These are phyloP conservation scores for Pseudogymnoascus sp. DNA, from an alignment of 2,329 filamentous ascomycete genomes.

Conservation along the genomic window DNA sequence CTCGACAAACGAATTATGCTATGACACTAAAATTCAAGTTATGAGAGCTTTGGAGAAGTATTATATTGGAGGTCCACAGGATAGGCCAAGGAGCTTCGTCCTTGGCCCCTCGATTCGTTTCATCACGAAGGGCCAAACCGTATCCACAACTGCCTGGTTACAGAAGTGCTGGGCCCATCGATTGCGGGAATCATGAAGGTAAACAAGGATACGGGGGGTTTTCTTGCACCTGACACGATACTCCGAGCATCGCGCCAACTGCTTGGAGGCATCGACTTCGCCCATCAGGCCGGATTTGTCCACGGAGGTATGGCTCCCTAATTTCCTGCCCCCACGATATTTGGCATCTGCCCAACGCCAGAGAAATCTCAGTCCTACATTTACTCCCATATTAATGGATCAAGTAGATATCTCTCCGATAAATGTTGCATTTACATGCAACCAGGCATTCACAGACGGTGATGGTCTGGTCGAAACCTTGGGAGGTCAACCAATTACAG, in stretches of 20 bases:
- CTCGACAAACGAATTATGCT: background rate
- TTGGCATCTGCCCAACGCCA: too few species aligned
- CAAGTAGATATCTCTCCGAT: background rate
- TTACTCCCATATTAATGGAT: too few species aligned
- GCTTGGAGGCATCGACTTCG: background rate
- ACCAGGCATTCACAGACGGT: background rate
- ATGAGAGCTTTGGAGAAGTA: background rate
- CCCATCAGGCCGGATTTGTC: background rate
- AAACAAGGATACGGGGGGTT: background rate
- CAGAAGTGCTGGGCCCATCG: slow-evolving; percentile 22
- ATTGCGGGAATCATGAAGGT: background rate
- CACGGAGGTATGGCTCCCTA: too few species aligned
- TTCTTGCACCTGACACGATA: background rate
- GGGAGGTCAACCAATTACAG: background rate
- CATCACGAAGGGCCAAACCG: slow-evolving; percentile 37
- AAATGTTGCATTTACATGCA: background rate
- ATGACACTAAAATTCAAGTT: background rate
- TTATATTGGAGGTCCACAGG: slow-evolving; percentile 4
- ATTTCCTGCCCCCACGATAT: too few species aligned
- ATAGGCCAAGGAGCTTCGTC: slow-evolving; percentile 27
- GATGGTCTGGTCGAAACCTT: background rate
- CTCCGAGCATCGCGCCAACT: background rate
- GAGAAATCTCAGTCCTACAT: too few species aligned
- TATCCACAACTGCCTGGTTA: slow-evolving; percentile 36
- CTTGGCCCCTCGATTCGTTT: slow-evolving; percentile 32